Conservation (phyloP, 1,284 basidiomycete species). For the Marasmius oreades region DNA sequence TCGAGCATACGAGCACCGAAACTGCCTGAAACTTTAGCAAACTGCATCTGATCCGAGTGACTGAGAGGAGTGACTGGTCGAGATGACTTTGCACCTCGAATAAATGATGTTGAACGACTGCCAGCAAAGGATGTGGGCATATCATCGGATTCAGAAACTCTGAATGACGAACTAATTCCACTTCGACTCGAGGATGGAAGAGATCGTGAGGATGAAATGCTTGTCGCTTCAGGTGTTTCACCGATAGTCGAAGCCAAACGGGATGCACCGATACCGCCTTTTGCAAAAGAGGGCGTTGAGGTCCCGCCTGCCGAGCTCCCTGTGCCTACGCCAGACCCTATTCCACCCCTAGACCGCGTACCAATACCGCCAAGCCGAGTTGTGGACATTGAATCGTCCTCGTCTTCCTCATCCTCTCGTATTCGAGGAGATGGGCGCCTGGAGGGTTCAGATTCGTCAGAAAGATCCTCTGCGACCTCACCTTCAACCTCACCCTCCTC, state of each 20-base stretch:
- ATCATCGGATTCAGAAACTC: conserved; percentile 15
- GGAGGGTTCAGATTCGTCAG: conserved; percentile 41
- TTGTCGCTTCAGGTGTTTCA: conserved; percentile 11
- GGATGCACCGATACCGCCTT: conserved; percentile 34
- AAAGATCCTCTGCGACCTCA: conserved; percentile 32
- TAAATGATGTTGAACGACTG: conserved; percentile 45
- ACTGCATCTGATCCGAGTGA: conserved; percentile 70
- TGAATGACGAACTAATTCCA: conserved; percentile 41
- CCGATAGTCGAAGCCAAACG: conserved; percentile 11
- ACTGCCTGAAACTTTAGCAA: conserved; percentile 70
- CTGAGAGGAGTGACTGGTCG: conserved; percentile 52
- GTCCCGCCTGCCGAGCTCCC: conserved; percentile 6
- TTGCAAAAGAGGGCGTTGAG: conserved; percentile 20
- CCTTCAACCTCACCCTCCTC: conserved; percentile 38
- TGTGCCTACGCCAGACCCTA: conserved; percentile 10
- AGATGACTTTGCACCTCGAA: conserved; percentile 47
- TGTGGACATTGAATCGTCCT: conserved; percentile 20
- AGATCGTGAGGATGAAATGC: background rate
- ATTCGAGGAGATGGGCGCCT: conserved; percentile 51
- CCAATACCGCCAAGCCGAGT: conserved; percentile 53
- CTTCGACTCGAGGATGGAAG: conserved; percentile 21
- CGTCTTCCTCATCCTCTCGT: conserved; percentile 47
- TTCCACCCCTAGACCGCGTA: conserved; percentile 24
- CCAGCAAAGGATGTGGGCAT: conserved; percentile 22
- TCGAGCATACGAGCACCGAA: conserved; percentile 88